Conservation (phyloP, 2,329 filamentous ascomycete genomes). For the Colletotrichum echinochloae region DNA sequence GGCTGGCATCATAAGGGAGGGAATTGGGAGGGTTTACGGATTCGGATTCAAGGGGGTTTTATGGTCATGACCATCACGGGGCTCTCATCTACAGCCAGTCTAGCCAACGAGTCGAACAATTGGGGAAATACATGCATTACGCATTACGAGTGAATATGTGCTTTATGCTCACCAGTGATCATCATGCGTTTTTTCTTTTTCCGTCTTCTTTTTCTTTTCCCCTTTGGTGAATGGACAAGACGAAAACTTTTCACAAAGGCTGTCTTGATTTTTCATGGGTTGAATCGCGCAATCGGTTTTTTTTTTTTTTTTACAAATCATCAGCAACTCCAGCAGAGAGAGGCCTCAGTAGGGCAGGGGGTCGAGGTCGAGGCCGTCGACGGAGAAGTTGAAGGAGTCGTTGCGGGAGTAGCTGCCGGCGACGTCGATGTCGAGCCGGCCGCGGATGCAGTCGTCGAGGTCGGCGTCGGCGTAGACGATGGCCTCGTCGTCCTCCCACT, state of each 20-base stretch:
- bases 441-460: conserved; percentile 87
- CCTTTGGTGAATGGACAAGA: neutral
- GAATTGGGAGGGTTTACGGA: conserved; percentile 8
- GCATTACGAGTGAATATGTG: conserved; percentile 26
- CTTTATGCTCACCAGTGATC: neutral
- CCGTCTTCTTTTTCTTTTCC: neutral
- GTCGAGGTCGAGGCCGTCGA: conserved; percentile 68
- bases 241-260: no score
- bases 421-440: conserved; percentile 84
- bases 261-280: neutral
- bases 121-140: conserved; percentile 35
- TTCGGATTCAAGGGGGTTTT: conserved; percentile 11
- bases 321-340: no score
- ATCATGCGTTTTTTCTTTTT: neutral
- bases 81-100: conserved; percentile 19
- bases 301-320: no score
- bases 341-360: conserved; percentile 63
- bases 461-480: conserved; percentile 81
- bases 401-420: conserved; percentile 85
- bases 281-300: neutral
- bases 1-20: conserved; percentile 24
- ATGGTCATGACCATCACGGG: conserved; percentile 29
- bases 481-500: conserved; percentile 82
- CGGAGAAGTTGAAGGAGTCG: conserved; percentile 71
- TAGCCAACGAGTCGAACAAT: conserved; percentile 15